phyloP scores from a whole-genome alignment of 768 basidiomycete species.

The Royoungia palumana region DNA sequence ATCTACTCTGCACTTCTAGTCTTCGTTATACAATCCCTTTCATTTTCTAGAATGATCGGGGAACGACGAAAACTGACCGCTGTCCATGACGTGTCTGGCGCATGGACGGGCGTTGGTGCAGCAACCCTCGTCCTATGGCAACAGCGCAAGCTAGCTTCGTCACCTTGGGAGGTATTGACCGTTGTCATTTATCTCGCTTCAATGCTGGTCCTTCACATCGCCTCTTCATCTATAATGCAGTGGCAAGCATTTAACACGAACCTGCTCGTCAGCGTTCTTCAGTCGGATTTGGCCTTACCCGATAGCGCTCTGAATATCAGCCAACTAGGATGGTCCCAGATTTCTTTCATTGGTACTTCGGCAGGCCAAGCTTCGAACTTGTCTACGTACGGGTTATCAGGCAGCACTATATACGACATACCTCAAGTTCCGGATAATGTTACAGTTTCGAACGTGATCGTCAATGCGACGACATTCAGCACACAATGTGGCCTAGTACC shows the following conservation, averaged over 20 bases:
- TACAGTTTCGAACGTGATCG: background rate
- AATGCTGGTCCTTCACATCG: conserved; percentile 20
- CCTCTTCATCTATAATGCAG: conserved; percentile 21
- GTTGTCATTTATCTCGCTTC: conserved; percentile 13
- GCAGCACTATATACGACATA: background rate
- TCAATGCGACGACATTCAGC: background rate
- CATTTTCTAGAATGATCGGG: conserved; percentile 4
- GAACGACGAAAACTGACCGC: conserved; percentile 15
- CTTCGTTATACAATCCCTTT: conserved; percentile 11
- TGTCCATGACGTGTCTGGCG: conserved; percentile 14
- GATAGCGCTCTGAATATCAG: background rate
- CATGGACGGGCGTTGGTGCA: conserved; percentile 25
- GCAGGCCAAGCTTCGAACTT: background rate
- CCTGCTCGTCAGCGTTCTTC: background rate
- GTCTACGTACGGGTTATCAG: background rate
- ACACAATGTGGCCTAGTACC: background rate
- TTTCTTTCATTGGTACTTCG: background rate
- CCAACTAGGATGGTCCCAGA: background rate
- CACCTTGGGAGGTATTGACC: background rate
- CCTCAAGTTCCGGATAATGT: background rate
- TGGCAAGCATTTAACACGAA: conserved; percentile 16
- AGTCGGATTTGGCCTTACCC: conserved; percentile 4
- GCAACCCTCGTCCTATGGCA: conserved; percentile 17
- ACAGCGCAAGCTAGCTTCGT: conserved; percentile 15
- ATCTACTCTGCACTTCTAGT: conserved; percentile 17